These are phyloP conservation scores for Paramecium primaurelia DNA, from an alignment of 73 alveolate genomes.

Conservation along the genomic window DNA sequence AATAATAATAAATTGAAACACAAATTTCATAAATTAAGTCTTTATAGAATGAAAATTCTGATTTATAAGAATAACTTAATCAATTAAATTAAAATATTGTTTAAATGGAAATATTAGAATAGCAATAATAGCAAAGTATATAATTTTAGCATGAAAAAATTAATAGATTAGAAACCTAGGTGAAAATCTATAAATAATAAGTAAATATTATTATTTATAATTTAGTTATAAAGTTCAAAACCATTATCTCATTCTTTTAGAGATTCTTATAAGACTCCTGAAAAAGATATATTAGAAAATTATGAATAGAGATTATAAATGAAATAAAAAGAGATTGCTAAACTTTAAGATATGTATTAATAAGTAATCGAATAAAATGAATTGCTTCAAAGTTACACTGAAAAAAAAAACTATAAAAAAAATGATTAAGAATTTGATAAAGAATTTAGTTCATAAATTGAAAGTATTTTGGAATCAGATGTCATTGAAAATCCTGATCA, in stretches of 20 bases:
- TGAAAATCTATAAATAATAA: not conserved
- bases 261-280: conserved; percentile 26
- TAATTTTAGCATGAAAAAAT: conserved; percentile 32
- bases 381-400: not conserved
- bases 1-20: not conserved
- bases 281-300: not conserved
- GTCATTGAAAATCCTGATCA: not conserved
- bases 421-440: not conserved
- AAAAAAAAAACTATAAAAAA: not conserved
- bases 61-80: not conserved
- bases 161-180: not conserved
- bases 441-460: not conserved
- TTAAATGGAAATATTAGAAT: conserved; percentile 33
- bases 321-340: not conserved
- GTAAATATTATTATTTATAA: not conserved
- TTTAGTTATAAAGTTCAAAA: not conserved
- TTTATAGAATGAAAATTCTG: not conserved
- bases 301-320: not conserved
- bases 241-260: not conserved
- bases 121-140: not conserved
- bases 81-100: conserved; percentile 1
- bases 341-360: conserved; percentile 20
- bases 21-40: not conserved
- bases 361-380: conserved; percentile 33
- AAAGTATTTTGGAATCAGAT: not conserved